Percentiles rank a stretch among this genome's conserved stretches.
Evolutionary conservation across 2,329 filamentous ascomycete species (phyloP).

Genomic region (Myrmaecium sp.): DNA sequence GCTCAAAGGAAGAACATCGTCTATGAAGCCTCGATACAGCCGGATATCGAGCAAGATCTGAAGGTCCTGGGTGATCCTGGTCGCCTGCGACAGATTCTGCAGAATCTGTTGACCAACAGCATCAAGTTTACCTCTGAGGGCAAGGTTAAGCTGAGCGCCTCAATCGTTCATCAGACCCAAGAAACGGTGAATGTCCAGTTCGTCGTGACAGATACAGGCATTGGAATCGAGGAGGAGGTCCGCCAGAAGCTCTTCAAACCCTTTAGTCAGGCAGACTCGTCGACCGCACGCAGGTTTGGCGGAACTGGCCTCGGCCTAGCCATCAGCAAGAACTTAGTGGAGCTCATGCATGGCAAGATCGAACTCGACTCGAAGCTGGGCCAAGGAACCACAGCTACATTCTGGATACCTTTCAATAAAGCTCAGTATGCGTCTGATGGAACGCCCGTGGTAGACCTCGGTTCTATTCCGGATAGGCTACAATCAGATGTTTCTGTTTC

Average conservation of each 20-base stretch:
- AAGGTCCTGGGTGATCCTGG: slow-evolving; percentile 79
- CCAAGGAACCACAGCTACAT: slow-evolving; percentile 54
- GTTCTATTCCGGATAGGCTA: slow-evolving; percentile 48
- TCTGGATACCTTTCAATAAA: slow-evolving; percentile 63
- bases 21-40: slow-evolving; percentile 48
- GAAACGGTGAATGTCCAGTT: slow-evolving; percentile 55
- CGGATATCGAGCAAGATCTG: slow-evolving; percentile 46
- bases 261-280: slow-evolving; percentile 68
- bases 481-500: slow-evolving; percentile 41
- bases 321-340: slow-evolving; percentile 61
- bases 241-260: slow-evolving; percentile 58
- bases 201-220: slow-evolving; percentile 59
- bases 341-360: slow-evolving; percentile 66
- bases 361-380: slow-evolving; percentile 49
- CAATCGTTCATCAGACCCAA: slow-evolving; percentile 44
- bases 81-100: slow-evolving; percentile 66
- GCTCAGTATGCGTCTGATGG: slow-evolving; percentile 36
- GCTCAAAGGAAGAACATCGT: slow-evolving; percentile 64
- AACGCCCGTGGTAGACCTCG: slow-evolving; percentile 42
- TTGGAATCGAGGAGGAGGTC: slow-evolving; percentile 66
- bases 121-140: slow-evolving; percentile 24
- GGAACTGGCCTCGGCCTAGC: slow-evolving; percentile 64
- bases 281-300: slow-evolving; percentile 61
- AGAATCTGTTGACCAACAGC: slow-evolving; percentile 50
- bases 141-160: slow-evolving; percentile 40